phyloP scores from a whole-genome alignment of 805 yeast species.

The Millerozyma acaciae region DNA sequence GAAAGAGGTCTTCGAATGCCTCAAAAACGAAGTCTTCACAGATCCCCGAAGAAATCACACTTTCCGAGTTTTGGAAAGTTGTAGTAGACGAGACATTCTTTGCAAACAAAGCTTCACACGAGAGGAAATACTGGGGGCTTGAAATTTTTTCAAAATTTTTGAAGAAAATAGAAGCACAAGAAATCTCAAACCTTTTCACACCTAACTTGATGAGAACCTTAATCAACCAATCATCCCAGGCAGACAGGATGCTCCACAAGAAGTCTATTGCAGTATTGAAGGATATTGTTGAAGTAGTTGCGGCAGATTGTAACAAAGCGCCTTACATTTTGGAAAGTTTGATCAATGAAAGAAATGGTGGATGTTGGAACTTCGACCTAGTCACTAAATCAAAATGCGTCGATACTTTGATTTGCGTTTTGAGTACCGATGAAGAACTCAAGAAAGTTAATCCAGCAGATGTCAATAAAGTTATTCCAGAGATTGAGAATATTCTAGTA shows the following conservation, averaged over 20 bases:
- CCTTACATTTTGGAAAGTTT: conserved; percentile 25
- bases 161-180: conserved; percentile 12
- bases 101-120: conserved; percentile 71
- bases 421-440: conserved; percentile 18
- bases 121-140: conserved; percentile 83
- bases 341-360: conserved; percentile 34
- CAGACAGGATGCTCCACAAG: conserved; percentile 62
- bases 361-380: conserved; percentile 69
- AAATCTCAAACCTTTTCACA: conserved; percentile 41
- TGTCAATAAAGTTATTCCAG: conserved; percentile 12
- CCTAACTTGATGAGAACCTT: conserved; percentile 68
- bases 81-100: conserved; percentile 81
- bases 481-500: conserved; percentile 21
- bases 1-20: conserved; percentile 21
- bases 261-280: conserved; percentile 54
- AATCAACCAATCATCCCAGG: conserved; percentile 70
- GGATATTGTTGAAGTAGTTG: conserved; percentile 37
- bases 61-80: conserved; percentile 71
- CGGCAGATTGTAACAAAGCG: conserved; percentile 36
- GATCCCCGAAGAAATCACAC: conserved; percentile 16
- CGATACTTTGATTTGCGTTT: conserved; percentile 31
- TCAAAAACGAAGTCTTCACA: conserved; percentile 8
- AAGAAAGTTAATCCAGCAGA: conserved; percentile 11
- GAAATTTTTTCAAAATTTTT: conserved; percentile 59
- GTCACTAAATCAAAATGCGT: conserved; percentile 70